Evolutionary conservation across 345 rosid genomes (phyloP), one percentile per base, ranked within the genome.

Genomic region (Hibiscus trionum): DNA sequence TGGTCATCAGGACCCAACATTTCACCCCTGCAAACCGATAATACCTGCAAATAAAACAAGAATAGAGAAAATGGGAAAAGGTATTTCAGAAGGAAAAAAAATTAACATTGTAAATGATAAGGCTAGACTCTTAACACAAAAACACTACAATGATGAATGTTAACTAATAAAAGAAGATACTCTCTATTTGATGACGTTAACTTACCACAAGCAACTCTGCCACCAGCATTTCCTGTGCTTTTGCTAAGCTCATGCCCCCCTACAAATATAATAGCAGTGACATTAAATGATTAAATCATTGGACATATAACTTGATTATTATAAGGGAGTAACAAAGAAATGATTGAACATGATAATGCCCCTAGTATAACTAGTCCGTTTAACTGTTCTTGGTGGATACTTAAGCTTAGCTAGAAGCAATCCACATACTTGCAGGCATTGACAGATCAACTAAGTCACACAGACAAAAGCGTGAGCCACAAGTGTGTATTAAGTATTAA

Each of bases 181-280:
- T 12, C 6, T 46, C 11, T n/a, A 19, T 64, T 4, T 3, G n/a
- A 42, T 50, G 21, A 39, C 29, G 24, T 53, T 53, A 17, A 53
- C 58, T 53, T 53, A 53, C 98, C 98, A 1, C 97, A 93, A 61
- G 96, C 98, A 65, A 89, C 21, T 76, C 96, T 86, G 76, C 91
- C 95, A 4, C 97, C 98, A 4, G 98, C 98, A 72, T 94, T 94
- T 70, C 98, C 97, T 10, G 97, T 94, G 70, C 79, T n/a, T 72
- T 85, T 82, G 91, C 98, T 90, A 47, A 91, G 97, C 75, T 93
- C 97, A 77, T 90, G 97, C 46, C 97, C 98, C n/a, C 97, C 98
- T 93, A 88, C 35, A 83, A 33, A 61, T n/a, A 44, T 16, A 19
- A 62, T 19, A 70, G 39, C 75, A 72, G 33, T 29, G 11, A 21